Conservation (phyloP, 495 filamentous ascomycete species). For the Cenococcum geophilum region DNA sequence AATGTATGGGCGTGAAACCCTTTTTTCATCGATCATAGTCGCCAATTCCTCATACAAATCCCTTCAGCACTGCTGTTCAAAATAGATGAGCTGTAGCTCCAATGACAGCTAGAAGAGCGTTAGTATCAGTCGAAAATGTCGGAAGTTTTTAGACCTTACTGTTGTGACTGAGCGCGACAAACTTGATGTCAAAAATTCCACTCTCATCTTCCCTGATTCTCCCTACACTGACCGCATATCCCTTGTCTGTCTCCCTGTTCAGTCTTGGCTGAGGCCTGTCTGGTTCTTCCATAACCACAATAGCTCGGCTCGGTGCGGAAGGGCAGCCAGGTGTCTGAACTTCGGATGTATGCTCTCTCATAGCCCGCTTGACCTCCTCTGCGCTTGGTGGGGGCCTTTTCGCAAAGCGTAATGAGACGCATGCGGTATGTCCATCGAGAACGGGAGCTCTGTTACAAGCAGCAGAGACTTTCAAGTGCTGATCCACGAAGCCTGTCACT, state of each 20-base stretch:
- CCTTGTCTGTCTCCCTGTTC: slow-evolving; percentile 42
- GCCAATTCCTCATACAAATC: slow-evolving; percentile 41
- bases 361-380: slow-evolving; percentile 40
- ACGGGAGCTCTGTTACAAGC: slow-evolving; percentile 43
- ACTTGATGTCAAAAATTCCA: slow-evolving; percentile 43
- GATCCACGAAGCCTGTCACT: slow-evolving; percentile 37
- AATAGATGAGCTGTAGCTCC: slow-evolving; percentile 89
- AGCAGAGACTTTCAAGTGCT: slow-evolving; percentile 37
- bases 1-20: slow-evolving; percentile 1
- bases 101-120: slow-evolving; percentile 61
- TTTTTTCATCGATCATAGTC: slow-evolving; percentile 4
- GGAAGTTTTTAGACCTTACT: slow-evolving; percentile 44
- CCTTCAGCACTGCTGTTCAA: slow-evolving; percentile 90
- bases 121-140: slow-evolving; percentile 11
- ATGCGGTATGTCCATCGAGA: slow-evolving; percentile 43
- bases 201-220: slow-evolving; percentile 41
- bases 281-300: slow-evolving; percentile 43
- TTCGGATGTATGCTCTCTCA: slow-evolving; percentile 41
- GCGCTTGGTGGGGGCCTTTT: slow-evolving; percentile 38
- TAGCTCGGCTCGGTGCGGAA: slow-evolving; percentile 38
- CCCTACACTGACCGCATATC: slow-evolving; percentile 42
- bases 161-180: slow-evolving; percentile 44
- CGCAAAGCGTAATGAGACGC: slow-evolving; percentile 40
- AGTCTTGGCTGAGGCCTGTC: slow-evolving; percentile 43
- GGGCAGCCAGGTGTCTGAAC: slow-evolving; percentile 42